Conservation (phyloP, 2,329 filamentous ascomycete genomes). For the Cladosporium sp. region DNA sequence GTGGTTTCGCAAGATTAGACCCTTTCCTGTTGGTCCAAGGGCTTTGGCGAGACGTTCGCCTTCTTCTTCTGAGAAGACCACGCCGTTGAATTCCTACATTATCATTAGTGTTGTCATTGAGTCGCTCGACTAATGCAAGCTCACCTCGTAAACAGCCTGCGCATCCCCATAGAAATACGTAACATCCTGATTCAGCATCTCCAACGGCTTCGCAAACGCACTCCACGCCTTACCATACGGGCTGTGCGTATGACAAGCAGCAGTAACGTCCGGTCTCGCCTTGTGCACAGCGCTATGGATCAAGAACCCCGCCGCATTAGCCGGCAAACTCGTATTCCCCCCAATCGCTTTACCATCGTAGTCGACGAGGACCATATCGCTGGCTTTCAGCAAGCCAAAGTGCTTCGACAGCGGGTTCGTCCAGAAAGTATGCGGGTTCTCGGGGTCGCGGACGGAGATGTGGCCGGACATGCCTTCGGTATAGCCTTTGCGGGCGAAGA, state of each 20-base stretch:
- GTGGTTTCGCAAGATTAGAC: conserved; percentile 68
- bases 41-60: conserved; percentile 63
- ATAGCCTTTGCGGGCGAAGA: conserved; percentile 65
- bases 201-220: conserved; percentile 62
- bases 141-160: conserved; percentile 59
- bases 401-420: conserved; percentile 67
- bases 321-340: conserved; percentile 60
- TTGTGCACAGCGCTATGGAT: conserved; percentile 72
- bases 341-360: conserved; percentile 63
- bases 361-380: conserved; percentile 68
- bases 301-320: conserved; percentile 68
- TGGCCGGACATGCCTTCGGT: conserved; percentile 70
- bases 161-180: conserved; percentile 63
- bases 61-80: conserved; percentile 64
- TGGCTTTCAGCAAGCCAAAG: conserved; percentile 64
- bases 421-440: conserved; percentile 64
- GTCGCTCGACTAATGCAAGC: too few species aligned
- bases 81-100: conserved; percentile 64
- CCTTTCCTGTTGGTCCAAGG: conserved; percentile 62
- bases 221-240: conserved; percentile 67
- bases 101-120: too few species aligned
- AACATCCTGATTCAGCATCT: conserved; percentile 71
- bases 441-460: conserved; percentile 67
- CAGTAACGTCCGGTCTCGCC: conserved; percentile 66
- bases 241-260: conserved; percentile 70